A percentile compares a stretch with the other conserved stretches of the same genome.
phyloP scores from a whole-genome alignment of 1,284 basidiomycete species.

The Agaricales sp. region DNA sequence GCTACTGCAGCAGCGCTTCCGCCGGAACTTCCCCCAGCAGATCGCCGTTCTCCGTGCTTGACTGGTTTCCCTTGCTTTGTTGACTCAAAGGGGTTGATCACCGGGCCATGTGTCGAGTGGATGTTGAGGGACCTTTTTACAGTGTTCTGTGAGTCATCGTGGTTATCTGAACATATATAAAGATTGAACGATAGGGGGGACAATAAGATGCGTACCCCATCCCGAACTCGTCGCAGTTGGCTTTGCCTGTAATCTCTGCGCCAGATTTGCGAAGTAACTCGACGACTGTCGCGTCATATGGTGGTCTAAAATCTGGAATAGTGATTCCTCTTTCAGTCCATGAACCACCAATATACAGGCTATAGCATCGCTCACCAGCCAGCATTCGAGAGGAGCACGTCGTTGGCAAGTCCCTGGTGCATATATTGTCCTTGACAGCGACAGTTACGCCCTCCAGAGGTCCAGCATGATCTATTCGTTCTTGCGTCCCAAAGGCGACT shows the following conservation, averaged over 20 bases:
- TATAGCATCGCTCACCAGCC: constrained; percentile 30
- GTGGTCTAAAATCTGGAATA: constrained; percentile 57
- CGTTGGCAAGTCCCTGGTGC: constrained; percentile 57
- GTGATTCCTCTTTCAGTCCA: no score
- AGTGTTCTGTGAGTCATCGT: constrained; percentile 1
- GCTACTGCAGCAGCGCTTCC: constrained; percentile 80
- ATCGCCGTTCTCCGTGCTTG: constrained; percentile 34
- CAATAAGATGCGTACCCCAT: constrained; percentile 66
- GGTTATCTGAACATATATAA: constrained; percentile 9
- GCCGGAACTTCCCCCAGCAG: constrained; percentile 78
- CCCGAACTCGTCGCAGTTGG: constrained; percentile 97
- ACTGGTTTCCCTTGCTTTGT: constrained; percentile 15
- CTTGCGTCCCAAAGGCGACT: neutral
- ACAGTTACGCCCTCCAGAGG: constrained; percentile 24
- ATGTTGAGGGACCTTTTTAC: constrained; percentile 59
- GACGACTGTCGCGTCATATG: constrained; percentile 86
- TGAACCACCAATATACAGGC: no score
- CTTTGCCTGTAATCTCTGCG: constrained; percentile 75
- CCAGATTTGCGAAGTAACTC: constrained; percentile 51
- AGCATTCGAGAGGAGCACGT: constrained; percentile 77
- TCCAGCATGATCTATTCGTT: neutral
- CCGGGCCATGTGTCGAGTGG: constrained; percentile 64
- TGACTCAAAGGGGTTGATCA: constrained; percentile 61
- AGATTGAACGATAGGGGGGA: constrained; percentile 2
- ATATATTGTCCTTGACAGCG: constrained; percentile 85